Conservation (phyloP, 2,329 filamentous ascomycete species). For the Thielaviopsis euricoi region DNA sequence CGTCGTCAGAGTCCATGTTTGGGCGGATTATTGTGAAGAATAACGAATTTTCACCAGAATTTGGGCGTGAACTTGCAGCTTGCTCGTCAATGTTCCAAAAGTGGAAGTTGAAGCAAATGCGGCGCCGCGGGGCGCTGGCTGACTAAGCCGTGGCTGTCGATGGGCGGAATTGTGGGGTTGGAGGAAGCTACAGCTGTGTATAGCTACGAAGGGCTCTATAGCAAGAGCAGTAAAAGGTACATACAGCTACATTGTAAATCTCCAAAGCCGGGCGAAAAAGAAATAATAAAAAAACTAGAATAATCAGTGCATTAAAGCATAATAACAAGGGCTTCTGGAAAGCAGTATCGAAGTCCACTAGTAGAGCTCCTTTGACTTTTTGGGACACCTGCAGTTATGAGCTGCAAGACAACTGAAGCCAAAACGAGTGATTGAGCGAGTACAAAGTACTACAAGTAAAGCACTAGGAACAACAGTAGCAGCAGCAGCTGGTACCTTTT, state of each 20-base stretch:
- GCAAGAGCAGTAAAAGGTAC: too few species aligned
- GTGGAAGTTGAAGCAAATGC: background rate
- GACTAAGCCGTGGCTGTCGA: background rate
- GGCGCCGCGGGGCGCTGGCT: background rate
- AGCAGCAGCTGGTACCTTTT: background rate
- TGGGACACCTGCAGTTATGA: background rate
- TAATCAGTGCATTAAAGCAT: background rate
- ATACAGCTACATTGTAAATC: too few species aligned
- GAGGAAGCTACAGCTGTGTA: background rate
- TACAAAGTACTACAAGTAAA: too few species aligned
- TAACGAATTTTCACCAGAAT: too few species aligned
- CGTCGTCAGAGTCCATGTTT: slow-evolving; percentile 48
- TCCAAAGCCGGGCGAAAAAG: background rate
- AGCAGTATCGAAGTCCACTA: background rate
- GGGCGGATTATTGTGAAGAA: background rate
- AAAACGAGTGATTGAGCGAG: too few species aligned
- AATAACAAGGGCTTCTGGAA: background rate
- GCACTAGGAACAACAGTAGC: too few species aligned
- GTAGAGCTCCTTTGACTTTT: background rate
- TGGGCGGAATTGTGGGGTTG: background rate
- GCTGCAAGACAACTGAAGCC: background rate
- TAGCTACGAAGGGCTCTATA: background rate
- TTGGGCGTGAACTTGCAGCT: background rate
- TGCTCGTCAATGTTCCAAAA: background rate
- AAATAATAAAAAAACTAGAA: too few species aligned